A percentile compares a stretch with the other conserved stretches of the same genome.
Conservation (phyloP, 2,329 filamentous ascomycete species). For the Epichloe sp. region DNA sequence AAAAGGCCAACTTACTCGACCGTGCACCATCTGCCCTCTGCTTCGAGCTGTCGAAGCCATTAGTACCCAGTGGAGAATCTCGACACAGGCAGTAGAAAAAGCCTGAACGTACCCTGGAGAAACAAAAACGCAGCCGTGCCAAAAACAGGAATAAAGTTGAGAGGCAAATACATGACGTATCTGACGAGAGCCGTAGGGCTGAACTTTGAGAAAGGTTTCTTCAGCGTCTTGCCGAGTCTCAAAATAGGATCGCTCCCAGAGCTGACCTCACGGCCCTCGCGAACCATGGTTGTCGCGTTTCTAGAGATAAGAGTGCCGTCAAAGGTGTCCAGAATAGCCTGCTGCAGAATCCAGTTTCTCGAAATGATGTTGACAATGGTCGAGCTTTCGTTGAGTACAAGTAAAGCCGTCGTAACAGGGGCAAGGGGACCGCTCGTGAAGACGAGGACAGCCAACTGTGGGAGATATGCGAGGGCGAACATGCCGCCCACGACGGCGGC, state of each 20-base stretch:
- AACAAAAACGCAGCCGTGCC: slow-evolving; percentile 72
- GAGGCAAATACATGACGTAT: slow-evolving; percentile 73
- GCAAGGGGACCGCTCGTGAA: slow-evolving; percentile 77
- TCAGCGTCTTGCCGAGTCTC: slow-evolving; percentile 43
- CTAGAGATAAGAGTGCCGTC: slow-evolving; percentile 54
- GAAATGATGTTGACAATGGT: slow-evolving; percentile 43
- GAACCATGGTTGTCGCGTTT: slow-evolving; percentile 47
- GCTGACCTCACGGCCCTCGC: slow-evolving; percentile 61
- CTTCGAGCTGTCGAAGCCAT: slow-evolving; percentile 25
- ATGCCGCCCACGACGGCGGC: slow-evolving; percentile 60
- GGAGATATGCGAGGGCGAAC: slow-evolving; percentile 79
- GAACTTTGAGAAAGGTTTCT: slow-evolving; percentile 43
- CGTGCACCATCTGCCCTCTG: slow-evolving; percentile 37
- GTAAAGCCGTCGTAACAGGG: slow-evolving; percentile 56
- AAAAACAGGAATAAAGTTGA: slow-evolving; percentile 87
- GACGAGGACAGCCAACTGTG: slow-evolving; percentile 69
- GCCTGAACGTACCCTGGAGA: slow-evolving; percentile 47
- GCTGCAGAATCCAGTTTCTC: slow-evolving; percentile 64
- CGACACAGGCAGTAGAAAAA: neutral
- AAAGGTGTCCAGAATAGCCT: slow-evolving; percentile 78
- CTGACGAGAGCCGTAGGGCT: slow-evolving; percentile 53
- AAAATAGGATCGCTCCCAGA: slow-evolving; percentile 42
- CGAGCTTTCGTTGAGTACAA: slow-evolving; percentile 52
- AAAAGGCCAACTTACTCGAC: slow-evolving; percentile 30
- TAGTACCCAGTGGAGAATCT: neutral